Evolutionary conservation across 2,329 filamentous ascomycete species (phyloP), one percentile per base, ranked within the genome.

Genomic region (Alternaria burnsii): DNA sequence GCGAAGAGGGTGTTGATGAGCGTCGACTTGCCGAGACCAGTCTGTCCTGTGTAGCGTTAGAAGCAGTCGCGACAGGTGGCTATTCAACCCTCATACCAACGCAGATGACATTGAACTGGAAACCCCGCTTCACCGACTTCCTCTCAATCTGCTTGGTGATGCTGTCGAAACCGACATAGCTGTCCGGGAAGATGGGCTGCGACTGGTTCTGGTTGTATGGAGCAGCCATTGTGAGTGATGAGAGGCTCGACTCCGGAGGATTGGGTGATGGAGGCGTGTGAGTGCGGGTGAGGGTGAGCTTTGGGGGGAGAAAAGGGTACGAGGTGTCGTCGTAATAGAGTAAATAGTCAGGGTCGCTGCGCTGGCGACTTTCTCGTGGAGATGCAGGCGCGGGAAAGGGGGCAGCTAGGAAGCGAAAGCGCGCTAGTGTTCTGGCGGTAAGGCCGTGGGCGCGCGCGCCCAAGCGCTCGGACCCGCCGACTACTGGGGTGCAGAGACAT

Each of bases 1-100:
- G 95, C 95, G 84, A 99, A 99, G 86, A 99, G 97, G 83, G 95
- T 99, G 88, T 99, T 99, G 88, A 99, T 97, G 79, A 99, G 85
- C 66, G 95, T 99, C 59, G 94, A 98, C 86, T 99, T 99, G 83
- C 95, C 95, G 75, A 99, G 89, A 81, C 95, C 95, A 65, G 95
- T 99, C 85, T 99, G 95, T 78, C 95, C 95, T 98, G 78, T 65
- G 46, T 30, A 52, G 56, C 32, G 50, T 68, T 59, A 66, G 54
- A 59, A 50, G 28, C 28, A 30, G 28, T 11, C 28, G 28, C 12
- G 28, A 30, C 9, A 30, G 28, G 28, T 30, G 28, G 28, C 28
- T 30, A 11, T 10, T 30, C 11, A 11, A 30, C 10, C 28, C 10
- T 30, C 94, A 81, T 87, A 98, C 95, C 95, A 81, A 98, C 95